Evolutionary conservation across 2,329 filamentous ascomycete genomes (phyloP), one percentile per base, ranked within the genome.

Genomic region (Colletotrichum spinosum): DNA sequence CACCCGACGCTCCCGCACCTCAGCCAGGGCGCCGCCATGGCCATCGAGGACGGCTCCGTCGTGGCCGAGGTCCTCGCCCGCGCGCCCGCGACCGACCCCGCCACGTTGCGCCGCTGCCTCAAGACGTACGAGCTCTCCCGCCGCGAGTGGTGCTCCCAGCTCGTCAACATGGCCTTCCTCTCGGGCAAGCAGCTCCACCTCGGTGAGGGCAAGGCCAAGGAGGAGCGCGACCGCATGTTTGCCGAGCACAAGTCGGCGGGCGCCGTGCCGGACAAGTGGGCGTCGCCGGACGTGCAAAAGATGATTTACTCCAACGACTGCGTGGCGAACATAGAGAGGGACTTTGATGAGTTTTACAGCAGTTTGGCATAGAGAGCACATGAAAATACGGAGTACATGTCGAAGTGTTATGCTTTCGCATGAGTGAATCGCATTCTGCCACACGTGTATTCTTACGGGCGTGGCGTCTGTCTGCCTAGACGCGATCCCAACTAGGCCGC

Each of bases 1-100:
- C 89, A 92, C 71, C 88, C 88, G 2, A 91, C 88, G 17, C 83
- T 91, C 52, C 89, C 89, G 1, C 88, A 91, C 71, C 81, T 90
- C 5, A 88, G 85, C 49, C 88, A 91, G 76, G 89, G 90, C 42
- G 88, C 89, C 10, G 88, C 89, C 8, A 89, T 90, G 80, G 88
- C 88, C 8, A 88, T 90, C 53, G 89, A 92, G 73, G 89, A 92
- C 70, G 88, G 85, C 2, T 87, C 85, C 5, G 84, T 87, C 2
- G 74, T 91, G 15, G 86, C 84, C 49, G 85, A 86, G 68, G 81
- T 83, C 2, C 76, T 90, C 33, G 75, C 76, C 54, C 74, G 75
- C 41, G 75, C 80, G 67, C 77, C 79, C 48, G 70, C 77, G 42
- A 53, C 74, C n/a, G 71, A 72, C 52, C 72, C 77, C 3, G 74